Conservation (phyloP, 176 grass and related monocot genomes). For the Saccharum officinarum region DNA sequence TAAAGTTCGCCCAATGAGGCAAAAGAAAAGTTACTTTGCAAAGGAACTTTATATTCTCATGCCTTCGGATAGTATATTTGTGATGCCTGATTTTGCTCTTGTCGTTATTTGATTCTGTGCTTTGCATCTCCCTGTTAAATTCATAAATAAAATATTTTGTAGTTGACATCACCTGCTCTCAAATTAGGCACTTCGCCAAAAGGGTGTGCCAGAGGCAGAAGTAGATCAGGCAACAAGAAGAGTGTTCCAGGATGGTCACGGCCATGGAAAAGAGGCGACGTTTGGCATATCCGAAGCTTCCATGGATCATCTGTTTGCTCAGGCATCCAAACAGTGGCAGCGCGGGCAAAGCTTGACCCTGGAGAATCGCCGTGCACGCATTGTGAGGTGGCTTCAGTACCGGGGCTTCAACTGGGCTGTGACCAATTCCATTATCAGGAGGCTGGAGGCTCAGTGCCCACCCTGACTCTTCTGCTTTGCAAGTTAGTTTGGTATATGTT, state of each 20-base stretch:
- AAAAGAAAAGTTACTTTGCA: not conserved
- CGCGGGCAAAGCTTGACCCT: conserved; percentile 46
- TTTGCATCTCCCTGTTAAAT: not conserved
- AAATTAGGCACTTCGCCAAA: conserved; percentile 72
- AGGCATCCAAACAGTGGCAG: conserved; percentile 80
- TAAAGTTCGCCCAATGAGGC: not conserved
- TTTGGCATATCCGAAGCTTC: conserved; percentile 69
- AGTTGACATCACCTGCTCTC: not conserved
- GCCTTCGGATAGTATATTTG: not conserved
- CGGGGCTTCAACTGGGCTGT: conserved; percentile 78
- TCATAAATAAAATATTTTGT: not conserved
- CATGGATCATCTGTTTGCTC: conserved; percentile 79
- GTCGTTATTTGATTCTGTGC: not conserved
- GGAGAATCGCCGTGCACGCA: conserved; percentile 54
- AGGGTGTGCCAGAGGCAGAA: conserved; percentile 55
- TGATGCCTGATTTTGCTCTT: not conserved
- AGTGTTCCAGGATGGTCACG: conserved; percentile 57
- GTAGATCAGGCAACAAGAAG: conserved; percentile 63
- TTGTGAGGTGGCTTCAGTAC: conserved; percentile 90
- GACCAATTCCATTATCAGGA: conserved; percentile 59
- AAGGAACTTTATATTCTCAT: conserved; percentile 1
- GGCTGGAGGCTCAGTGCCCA: conserved; percentile 55
- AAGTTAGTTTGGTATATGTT: not conserved
- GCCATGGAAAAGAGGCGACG: conserved; percentile 10
- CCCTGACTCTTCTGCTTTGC: not conserved